Evolutionary conservation across 23 red algal species (phyloP).

Genomic region (Cyanidium caldarium): DNA sequence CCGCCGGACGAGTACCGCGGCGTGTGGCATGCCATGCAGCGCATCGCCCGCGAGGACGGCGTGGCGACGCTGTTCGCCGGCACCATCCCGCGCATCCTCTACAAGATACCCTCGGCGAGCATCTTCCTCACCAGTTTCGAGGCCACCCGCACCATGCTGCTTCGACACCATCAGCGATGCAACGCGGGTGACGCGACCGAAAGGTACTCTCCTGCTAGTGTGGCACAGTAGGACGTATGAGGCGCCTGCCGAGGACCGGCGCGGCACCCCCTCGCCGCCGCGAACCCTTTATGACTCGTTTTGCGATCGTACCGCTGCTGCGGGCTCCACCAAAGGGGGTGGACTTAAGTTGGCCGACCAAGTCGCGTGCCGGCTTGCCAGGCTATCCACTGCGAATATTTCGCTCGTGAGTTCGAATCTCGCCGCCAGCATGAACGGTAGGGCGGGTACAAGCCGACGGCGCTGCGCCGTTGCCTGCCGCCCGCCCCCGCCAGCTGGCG

Average conservation of each 20-base stretch:
- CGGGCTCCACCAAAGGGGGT: constrained; percentile 8
- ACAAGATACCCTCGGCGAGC: constrained; percentile 13
- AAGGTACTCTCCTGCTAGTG: too few relatives aligned
- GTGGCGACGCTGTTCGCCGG: constrained; percentile 5
- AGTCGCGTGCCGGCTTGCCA: too few relatives aligned
- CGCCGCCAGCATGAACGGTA: constrained; percentile 3
- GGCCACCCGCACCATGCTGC: not conserved
- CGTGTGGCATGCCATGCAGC: not conserved
- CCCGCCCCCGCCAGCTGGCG: not conserved
- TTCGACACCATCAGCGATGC: not conserved
- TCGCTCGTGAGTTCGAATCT: constrained; percentile 9
- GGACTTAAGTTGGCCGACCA: not conserved
- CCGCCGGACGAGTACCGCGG: not conserved
- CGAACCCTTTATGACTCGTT: not conserved
- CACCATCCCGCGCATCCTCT: constrained; percentile 4
- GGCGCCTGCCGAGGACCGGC: too few relatives aligned
- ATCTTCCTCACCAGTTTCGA: constrained; percentile 15
- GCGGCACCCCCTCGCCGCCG: not conserved
- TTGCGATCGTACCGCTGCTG: not conserved
- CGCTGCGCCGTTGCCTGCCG: too few relatives aligned
- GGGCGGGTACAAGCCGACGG: too few relatives aligned
- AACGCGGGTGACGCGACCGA: too few relatives aligned
- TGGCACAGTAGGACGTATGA: too few relatives aligned
- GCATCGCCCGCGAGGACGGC: constrained; percentile 10
- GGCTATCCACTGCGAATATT: not conserved